Evolutionary conservation across 2,329 filamentous ascomycete genomes (phyloP), one percentile per base, ranked within the genome.

Genomic region (Verticillium klebahnii): DNA sequence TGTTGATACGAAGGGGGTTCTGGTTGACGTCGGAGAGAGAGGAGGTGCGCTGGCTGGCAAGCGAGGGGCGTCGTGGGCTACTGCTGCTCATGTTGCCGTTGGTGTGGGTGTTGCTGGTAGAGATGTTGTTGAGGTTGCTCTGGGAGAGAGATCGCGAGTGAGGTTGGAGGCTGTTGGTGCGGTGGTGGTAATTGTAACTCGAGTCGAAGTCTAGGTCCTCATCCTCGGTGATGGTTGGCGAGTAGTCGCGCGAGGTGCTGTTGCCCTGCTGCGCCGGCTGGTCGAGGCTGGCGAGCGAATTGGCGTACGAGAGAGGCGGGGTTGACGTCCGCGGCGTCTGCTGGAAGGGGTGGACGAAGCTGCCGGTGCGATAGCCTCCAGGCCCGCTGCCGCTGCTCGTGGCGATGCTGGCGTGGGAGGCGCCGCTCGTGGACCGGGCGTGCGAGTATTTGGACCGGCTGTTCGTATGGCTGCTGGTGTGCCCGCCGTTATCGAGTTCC

Each of bases 321-420:
- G 85, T 87, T 56, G 84, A 82, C 1, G 84, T 84, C 50, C 84
- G 80, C 36, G 86, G 86, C 9, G 79, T 87, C 73, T 88, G 86
- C 70, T 88, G 85, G 66, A 87, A 88, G 31, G 86, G 86, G 69
- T 89, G 86, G 23, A 88, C 79, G 69, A 89, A 88, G 36, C 50
- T 67, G 62, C 78, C 78, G 62, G 75, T 76, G 62, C 82, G 78
- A 60, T 74, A 61, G 11, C 66, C 63, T 58, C 72, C 67, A 60
- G 71, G 73, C 52, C 73, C 79, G 67, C 84, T 87, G 64, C 77
- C 81, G 58, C 80, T 80, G 19, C 45, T 52, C 31, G 84, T 85
- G 8, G 82, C 79, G 60, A 84, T 78, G 11, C 85, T 87, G 65
- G 78, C 74, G 69, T 86, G 83, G 29, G 84, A 87, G 58, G 80